A percentile compares a stretch with the other conserved stretches of the same genome.
Conservation (phyloP, 306 rosid species). For the Cicer bijugum region DNA sequence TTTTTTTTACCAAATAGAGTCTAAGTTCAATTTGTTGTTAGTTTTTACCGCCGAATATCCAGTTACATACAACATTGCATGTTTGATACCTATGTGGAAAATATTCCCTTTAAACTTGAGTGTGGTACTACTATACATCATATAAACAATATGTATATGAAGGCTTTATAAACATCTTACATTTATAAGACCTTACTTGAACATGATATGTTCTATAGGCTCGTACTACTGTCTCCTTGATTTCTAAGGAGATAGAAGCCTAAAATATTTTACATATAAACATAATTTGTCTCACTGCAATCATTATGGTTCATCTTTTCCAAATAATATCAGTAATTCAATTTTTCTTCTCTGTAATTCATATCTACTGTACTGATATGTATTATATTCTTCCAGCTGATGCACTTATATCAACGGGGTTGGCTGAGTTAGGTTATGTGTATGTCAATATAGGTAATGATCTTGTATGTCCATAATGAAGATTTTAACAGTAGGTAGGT, state of each 20-base stretch:
- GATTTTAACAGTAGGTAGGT: constrained; percentile 11
- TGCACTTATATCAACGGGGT: constrained; percentile 84
- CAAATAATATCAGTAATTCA: background rate
- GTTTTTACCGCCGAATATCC: background rate
- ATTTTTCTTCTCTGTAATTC: background rate
- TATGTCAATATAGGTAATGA: constrained; percentile 82
- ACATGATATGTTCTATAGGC: too few species aligned
- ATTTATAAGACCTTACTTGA: too few species aligned
- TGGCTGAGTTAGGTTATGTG: constrained; percentile 86
- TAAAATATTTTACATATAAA: constrained; percentile 3
- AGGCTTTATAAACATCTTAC: background rate
- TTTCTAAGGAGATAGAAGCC: too few species aligned
- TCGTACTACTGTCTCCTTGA: too few species aligned
- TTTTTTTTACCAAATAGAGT: too few species aligned
- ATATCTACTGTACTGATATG: constrained; percentile 41
- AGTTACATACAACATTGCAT: background rate
- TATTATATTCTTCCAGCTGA: constrained; percentile 69
- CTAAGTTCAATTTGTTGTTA: background rate
- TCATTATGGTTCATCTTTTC: constrained; percentile 22
- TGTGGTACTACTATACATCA: background rate
- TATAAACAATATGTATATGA: background rate
- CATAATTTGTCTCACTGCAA: constrained; percentile 21
- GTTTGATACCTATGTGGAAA: background rate
- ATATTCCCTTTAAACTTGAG: background rate
- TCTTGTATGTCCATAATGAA: constrained; percentile 31